Percentiles rank a stretch among this genome's conserved stretches.
Conservation (phyloP, 1,139 yeast genomes). For the Citeromyces siamensis region DNA sequence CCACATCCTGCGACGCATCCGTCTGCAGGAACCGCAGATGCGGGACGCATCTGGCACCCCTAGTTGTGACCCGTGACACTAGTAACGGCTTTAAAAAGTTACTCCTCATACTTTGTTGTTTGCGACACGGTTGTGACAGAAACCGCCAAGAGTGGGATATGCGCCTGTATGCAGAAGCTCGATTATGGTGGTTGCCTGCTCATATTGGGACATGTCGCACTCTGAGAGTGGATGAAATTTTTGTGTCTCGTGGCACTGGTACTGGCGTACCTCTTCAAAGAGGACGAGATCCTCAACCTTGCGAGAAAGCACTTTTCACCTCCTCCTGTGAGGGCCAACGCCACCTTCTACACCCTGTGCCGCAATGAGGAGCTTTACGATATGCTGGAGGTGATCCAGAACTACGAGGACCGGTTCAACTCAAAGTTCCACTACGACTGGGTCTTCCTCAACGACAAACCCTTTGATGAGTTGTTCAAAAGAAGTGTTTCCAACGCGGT, state of each 20-base stretch:
- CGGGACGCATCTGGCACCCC: conserved; percentile 8
- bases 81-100: background rate
- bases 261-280: too few species aligned
- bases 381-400: conserved; percentile 35
- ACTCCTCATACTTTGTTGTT: too few species aligned
- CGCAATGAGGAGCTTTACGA: conserved; percentile 40
- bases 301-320: background rate
- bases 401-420: conserved; percentile 47
- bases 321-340: conserved; percentile 22
- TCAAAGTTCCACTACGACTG: conserved; percentile 42
- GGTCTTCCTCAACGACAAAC: conserved; percentile 47
- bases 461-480: conserved; percentile 36
- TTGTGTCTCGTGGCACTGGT: too few species aligned
- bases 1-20: conserved; percentile 22
- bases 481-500: conserved; percentile 28
- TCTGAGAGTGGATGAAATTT: too few species aligned
- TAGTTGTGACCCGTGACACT: background rate
- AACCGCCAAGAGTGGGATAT: too few species aligned
- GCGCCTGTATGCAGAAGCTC: too few species aligned
- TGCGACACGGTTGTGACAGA: too few species aligned
- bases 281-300: too few species aligned
- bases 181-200: too few species aligned
- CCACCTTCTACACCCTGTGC: conserved; percentile 49
- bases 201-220: too few species aligned
- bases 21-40: conserved; percentile 21